Conservation (phyloP, 352 stramenopile genomes). For the Globisporangium radiosum region DNA sequence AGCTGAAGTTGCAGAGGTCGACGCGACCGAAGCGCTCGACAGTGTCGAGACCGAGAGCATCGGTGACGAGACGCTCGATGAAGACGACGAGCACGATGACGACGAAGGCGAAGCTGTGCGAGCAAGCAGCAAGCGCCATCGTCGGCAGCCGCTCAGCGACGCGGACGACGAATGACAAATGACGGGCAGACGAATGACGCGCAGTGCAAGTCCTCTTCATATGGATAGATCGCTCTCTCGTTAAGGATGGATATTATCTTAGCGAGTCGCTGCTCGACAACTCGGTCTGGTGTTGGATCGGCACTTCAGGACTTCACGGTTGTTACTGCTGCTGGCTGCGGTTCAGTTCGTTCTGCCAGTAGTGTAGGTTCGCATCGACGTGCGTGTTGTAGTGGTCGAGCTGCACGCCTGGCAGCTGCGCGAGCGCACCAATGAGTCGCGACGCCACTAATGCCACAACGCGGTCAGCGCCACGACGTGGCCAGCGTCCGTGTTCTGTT, state of each 20-base stretch:
- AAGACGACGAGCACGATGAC: slow-evolving; percentile 3
- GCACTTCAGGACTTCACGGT: background rate
- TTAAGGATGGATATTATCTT: no score
- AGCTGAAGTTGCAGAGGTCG: slow-evolving; percentile 3
- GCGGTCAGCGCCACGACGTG: no score
- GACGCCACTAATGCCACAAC: slow-evolving; percentile 80
- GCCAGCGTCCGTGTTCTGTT: no score
- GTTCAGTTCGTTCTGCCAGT: slow-evolving; percentile 72
- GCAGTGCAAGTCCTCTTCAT: background rate
- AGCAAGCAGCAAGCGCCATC: slow-evolving; percentile 2
- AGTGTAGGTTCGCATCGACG: slow-evolving; percentile 53
- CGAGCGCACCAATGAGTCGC: slow-evolving; percentile 66
- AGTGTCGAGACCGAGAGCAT: slow-evolving; percentile 13
- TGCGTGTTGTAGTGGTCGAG: slow-evolving; percentile 59
- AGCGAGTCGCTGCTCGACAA: no score
- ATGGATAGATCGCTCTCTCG: background rate
- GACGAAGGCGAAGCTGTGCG: background rate
- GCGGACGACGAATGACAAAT: slow-evolving; percentile 4
- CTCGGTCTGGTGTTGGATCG: background rate
- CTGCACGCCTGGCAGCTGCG: slow-evolving; percentile 38
- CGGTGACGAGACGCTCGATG: slow-evolving; percentile 11
- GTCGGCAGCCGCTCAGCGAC: background rate
- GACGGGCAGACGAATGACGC: background rate
- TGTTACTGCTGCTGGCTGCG: slow-evolving; percentile 9
- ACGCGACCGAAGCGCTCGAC: slow-evolving; percentile 9